Base-by-base conservation (phyloP, 495 filamentous ascomycete species). In the Xylaria longipes region DNA sequence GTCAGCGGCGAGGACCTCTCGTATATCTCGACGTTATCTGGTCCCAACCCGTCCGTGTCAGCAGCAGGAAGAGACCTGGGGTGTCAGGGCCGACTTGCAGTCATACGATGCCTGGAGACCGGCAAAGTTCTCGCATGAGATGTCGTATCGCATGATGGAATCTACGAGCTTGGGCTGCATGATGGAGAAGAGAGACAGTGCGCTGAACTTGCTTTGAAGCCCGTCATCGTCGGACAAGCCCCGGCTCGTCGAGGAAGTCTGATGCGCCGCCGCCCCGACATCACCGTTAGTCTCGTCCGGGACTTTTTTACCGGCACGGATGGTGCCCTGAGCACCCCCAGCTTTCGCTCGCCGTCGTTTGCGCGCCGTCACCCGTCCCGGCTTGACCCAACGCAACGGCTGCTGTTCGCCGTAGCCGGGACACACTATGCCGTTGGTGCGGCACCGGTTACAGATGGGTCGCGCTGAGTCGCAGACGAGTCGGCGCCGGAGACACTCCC, bases 401-500 rank as follows among this genome's bases (percentile, higher is more conserved):
- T 80, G 76, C 61, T 74, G 77, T 50, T 81, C 76, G 29, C 74
- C 72, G 54, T 75, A 80, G 5, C 63, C 58, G 65, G 76, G 76
- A 66, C 78, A 79, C 8, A 76, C 78, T 0, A 77, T 74, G 27
- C 76, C 75, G 15, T 73, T 71, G 1, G 56, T 72, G 14, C 75
- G 75, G 65, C 78, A 80, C 17, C 74, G 72, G 29, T 74, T 75
- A 67, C 78, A 80, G 17, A 74, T 74, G 7, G 79, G 79, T 3
- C 68, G 71, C 43, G n/a, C 43, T 20, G 75, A 75, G 56, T 82
- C 82, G 48, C 82, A 83, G 1, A 82, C 79, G 4, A 81, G 66
- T 12, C 79, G 73, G 14, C 81, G 79, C 5, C 81, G 77, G 3
- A 75, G 80, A 68, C 82, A 83, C 61, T 82, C 82, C 82, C 82